Evolutionary conservation across 192 early-diverging fungal species (phyloP), one percentile per base, ranked within the genome.

Genomic region (Radiomyces spectabilis): DNA sequence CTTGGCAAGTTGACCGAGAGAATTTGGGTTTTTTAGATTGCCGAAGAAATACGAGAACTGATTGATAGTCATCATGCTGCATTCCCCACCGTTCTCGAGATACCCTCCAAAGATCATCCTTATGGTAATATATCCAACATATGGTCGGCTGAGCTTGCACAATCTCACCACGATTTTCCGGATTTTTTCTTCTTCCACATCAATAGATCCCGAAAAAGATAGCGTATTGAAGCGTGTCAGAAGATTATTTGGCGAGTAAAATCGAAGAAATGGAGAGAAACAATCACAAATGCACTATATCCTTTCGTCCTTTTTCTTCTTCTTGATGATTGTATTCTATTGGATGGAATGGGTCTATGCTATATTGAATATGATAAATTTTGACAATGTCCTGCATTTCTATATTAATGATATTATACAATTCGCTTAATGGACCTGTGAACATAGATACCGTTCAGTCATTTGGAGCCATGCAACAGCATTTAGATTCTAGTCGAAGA

Each of bases 31-130:
- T 32, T 1, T 13, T 67, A 91, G 89, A 82, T 99, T 38, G 97
- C 95, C 21, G 89, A 99, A 34, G 81, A 86, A 57, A 95, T 99
- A 53, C 79, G 97, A 24, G 77, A 83, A 16, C 69, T 93, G 55
- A 70, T 99, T 47, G 97, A 99, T 60, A 88, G 86, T 38, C 85
- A 98, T 64, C 73, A 82, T 30, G 84, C 85, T 33, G 93, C 94
- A 4, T 99, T 97, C 69, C 97, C 97, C 3, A 95, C 97, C 5
- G 82, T 99, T 16, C 82, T 99, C 50, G 97, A 99, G 67, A 96
- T 99, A 49, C 97, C 97, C 33, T 95, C 93, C 41, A 99, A 99
- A 77, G 95, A 99, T 69, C 91, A 96, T 61, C 97, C 95, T 31
- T 99, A 99, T 71, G 92, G 95, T 74, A 71, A 51, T 33, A 54